phyloP scores from a whole-genome alignment of 2,329 filamentous ascomycete genomes.

The Sporothrix variecibatus region DNA sequence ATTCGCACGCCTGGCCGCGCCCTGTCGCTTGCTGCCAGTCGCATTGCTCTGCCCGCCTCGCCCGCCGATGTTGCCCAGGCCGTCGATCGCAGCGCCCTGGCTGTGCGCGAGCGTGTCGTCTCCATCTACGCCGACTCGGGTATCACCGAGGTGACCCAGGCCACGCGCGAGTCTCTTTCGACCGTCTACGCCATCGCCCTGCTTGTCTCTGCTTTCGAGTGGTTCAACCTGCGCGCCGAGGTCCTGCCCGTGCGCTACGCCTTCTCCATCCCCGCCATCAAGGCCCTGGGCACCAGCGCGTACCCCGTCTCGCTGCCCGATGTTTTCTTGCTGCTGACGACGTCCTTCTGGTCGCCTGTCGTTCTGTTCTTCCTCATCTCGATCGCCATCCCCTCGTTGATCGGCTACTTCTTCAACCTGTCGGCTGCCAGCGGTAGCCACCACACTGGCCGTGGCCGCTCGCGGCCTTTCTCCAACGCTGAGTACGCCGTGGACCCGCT shows the following conservation, averaged over 20 bases:
- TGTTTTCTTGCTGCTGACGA: constrained; percentile 73
- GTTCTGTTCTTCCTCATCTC: constrained; percentile 75
- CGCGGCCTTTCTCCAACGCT: constrained; percentile 39
- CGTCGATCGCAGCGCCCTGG: constrained; percentile 70
- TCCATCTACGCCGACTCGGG: constrained; percentile 66
- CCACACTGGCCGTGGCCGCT: constrained; percentile 47
- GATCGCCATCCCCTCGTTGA: constrained; percentile 66
- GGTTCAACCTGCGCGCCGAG: constrained; percentile 66
- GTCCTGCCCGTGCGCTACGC: constrained; percentile 72
- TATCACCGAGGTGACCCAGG: constrained; percentile 65
- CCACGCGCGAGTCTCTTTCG: constrained; percentile 69
- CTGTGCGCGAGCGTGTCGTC: constrained; percentile 65
- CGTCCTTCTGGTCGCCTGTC: constrained; percentile 81
- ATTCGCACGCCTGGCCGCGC: constrained; percentile 53
- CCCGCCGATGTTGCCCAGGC: constrained; percentile 75
- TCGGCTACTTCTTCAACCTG: constrained; percentile 91
- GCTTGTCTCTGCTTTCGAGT: constrained; percentile 68
- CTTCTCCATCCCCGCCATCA: constrained; percentile 68
- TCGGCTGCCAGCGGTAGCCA: constrained; percentile 53
- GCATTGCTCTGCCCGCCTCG: constrained; percentile 75
- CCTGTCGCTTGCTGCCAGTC: constrained; percentile 53
- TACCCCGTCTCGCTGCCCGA: constrained; percentile 73
- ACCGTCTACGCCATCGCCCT: constrained; percentile 73
- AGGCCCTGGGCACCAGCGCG: constrained; percentile 56
- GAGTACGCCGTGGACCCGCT: constrained; percentile 77